Percentiles rank a stretch among this genome's conserved stretches.
phyloP scores from a whole-genome alignment of 2,329 filamentous ascomycete species.

The Aspergillus floridensis region DNA sequence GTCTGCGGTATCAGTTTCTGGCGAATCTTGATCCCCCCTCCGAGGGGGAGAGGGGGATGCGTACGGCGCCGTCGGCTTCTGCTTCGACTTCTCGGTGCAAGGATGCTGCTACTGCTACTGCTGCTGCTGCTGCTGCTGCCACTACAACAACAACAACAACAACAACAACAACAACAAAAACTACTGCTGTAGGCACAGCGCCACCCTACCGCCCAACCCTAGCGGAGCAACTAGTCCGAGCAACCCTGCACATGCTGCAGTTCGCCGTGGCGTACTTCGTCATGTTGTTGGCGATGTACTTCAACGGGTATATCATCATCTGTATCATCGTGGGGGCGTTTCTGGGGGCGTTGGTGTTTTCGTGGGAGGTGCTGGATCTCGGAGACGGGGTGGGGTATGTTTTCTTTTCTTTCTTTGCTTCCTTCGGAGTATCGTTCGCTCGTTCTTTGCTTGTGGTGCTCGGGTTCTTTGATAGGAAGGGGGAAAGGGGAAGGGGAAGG shows the following conservation, averaged over 20 bases:
- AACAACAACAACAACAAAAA: too few relatives aligned
- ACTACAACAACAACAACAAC: too few relatives aligned
- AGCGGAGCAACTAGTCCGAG: conserved; percentile 64
- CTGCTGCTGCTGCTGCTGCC: too few relatives aligned
- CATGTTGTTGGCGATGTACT: conserved; percentile 68
- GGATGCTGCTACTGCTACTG: too few relatives aligned
- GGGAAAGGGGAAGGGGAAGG: too few relatives aligned
- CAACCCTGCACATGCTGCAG: conserved; percentile 66
- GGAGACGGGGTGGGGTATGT: conserved; percentile 20
- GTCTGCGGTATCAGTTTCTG: conserved; percentile 30
- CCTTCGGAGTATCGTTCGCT: background rate
- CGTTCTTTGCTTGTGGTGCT: background rate
- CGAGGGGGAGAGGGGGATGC: too few relatives aligned
- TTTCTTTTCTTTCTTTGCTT: background rate
- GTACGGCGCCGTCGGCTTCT: too few relatives aligned
- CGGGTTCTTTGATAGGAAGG: too few relatives aligned
- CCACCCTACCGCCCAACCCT: conserved; percentile 55
- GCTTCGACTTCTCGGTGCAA: too few relatives aligned
- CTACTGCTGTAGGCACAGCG: too few relatives aligned
- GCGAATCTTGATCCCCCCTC: too few relatives aligned
- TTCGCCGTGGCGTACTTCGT: conserved; percentile 76
- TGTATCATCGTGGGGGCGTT: conserved; percentile 76
- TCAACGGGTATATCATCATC: conserved; percentile 73
- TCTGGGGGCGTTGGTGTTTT: conserved; percentile 69
- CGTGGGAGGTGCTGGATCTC: conserved; percentile 56